Conservation (phyloP, 345 rosid genomes). For the Populus simonii region DNA sequence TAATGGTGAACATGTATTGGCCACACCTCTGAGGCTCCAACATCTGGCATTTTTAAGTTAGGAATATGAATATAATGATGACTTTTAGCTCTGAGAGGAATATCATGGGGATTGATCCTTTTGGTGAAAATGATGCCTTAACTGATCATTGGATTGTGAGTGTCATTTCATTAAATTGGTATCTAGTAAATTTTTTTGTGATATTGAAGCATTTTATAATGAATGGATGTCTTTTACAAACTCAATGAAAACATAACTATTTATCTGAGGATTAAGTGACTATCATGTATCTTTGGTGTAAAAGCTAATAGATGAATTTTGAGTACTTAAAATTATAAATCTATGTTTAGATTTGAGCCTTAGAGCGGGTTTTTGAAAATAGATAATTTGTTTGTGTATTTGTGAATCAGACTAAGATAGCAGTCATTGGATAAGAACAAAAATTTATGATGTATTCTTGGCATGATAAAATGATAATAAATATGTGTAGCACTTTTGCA, state of each 20-base stretch:
- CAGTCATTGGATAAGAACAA: background rate
- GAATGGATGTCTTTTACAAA: background rate
- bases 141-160: background rate
- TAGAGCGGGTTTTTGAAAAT: background rate
- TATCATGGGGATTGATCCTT: background rate
- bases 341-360: background rate
- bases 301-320: background rate
- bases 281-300: background rate
- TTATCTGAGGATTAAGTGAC: background rate
- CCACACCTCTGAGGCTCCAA: background rate
- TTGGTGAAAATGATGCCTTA: background rate
- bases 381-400: background rate
- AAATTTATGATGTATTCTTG: background rate
- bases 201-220: background rate
- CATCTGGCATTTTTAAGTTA: background rate
- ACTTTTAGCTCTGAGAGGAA: background rate
- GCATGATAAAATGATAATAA: background rate
- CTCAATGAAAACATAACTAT: background rate
- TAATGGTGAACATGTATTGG: background rate
- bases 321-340: background rate
- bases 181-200: background rate
- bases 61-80: background rate
- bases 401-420: background rate
- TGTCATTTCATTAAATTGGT: background rate
- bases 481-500: background rate